Conservation (phyloP, 495 filamentous ascomycete genomes). For the Melanomma pulvis-pyrius region DNA sequence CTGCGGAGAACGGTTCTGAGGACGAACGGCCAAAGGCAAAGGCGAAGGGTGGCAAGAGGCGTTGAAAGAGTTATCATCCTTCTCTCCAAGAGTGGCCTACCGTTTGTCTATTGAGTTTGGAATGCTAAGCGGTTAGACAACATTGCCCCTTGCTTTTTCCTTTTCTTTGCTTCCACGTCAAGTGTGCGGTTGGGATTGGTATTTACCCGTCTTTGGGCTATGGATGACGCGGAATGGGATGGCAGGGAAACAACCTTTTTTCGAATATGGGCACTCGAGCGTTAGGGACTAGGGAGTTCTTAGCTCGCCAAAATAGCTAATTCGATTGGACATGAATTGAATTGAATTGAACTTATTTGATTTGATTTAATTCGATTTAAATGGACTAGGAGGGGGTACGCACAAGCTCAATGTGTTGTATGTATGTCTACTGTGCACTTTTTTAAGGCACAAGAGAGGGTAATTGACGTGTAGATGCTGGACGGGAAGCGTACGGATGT, state of each 20-base stretch:
- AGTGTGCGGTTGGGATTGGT: not conserved
- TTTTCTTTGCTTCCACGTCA: not conserved
- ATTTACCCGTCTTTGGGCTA: not conserved
- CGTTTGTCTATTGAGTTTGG: no score
- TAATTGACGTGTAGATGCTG: no score
- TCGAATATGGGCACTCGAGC: not conserved
- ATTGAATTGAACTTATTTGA: not conserved
- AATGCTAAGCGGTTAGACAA: no score
- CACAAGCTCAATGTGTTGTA: no score
- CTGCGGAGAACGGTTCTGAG: conserved; percentile 71
- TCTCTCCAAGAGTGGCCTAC: no score
- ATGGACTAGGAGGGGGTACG: not conserved
- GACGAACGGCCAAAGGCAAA: conserved; percentile 56
- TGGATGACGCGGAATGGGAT: not conserved
- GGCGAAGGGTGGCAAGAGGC: conserved; percentile 11
- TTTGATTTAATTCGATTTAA: not conserved
- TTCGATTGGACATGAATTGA: not conserved
- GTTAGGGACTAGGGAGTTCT: not conserved
- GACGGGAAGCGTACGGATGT: no score
- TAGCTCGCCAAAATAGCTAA: not conserved
- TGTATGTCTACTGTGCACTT: no score
- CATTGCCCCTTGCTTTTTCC: not conserved
- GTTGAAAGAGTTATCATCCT: not conserved
- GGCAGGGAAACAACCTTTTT: not conserved
- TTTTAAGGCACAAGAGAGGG: no score